These are phyloP conservation scores for Solanum chacoense DNA, from an alignment of 305 asterid species.

Conservation along the genomic window DNA sequence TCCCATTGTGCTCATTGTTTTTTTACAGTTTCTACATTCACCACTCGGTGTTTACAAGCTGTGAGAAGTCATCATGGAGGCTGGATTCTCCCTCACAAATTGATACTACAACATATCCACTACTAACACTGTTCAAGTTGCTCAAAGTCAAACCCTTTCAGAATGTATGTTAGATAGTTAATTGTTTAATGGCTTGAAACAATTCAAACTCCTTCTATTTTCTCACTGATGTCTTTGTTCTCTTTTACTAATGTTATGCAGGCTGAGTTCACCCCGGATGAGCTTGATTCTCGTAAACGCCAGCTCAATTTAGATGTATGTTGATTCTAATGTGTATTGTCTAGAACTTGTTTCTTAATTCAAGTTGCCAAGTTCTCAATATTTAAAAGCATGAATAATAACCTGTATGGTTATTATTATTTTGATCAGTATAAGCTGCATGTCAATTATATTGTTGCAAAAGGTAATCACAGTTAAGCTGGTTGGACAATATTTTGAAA, in stretches of 20 bases:
- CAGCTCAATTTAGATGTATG: conserved; percentile 45
- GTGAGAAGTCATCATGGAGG: conserved; percentile 58
- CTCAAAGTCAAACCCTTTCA: conserved; percentile 48
- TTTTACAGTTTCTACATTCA: conserved; percentile 51
- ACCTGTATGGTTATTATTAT: neutral
- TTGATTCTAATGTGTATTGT: neutral
- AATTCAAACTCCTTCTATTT: neutral
- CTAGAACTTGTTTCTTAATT: neutral
- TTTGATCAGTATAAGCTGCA: neutral
- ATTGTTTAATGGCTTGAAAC: neutral
- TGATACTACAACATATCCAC: conserved; percentile 58
- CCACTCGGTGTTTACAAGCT: conserved; percentile 38
- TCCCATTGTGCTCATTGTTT: neutral
- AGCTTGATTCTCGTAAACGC: conserved; percentile 62
- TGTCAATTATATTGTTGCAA: neutral
- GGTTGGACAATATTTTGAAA: neutral
- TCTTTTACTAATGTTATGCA: conserved; percentile 7
- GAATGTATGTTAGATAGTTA: conserved; percentile 28
- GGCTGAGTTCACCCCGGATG: conserved; percentile 86
- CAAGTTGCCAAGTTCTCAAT: neutral
- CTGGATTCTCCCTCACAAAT: conserved; percentile 42
- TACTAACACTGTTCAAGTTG: conserved; percentile 46
- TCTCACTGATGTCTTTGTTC: neutral
- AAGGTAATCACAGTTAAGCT: neutral
- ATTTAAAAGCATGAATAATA: neutral